A percentile compares a stretch with the other conserved stretches of the same genome.
Evolutionary conservation across 129 eudicot genomes (phyloP).

Genomic region (Artemisia argyi): DNA sequence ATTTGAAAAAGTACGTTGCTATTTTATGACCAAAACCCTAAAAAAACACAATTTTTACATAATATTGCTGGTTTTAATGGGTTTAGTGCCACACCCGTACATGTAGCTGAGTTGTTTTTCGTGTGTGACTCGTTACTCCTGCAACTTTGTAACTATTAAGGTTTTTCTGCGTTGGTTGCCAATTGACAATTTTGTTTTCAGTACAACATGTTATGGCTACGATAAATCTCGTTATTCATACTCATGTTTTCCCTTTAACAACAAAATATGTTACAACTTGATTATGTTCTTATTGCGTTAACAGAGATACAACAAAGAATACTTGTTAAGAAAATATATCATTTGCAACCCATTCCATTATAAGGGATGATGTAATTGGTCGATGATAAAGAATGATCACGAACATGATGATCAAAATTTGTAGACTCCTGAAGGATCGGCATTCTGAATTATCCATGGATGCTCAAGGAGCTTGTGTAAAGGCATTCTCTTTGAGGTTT

Average conservation of each 20-base stretch:
- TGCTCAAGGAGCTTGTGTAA: slow-evolving; percentile 77
- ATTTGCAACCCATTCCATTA: slow-evolving; percentile 17
- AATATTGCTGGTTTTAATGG: no score
- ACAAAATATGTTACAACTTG: slow-evolving; percentile 12
- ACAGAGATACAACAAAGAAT: slow-evolving; percentile 27
- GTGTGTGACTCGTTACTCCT: no score
- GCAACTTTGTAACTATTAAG: no score
- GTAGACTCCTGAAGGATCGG: slow-evolving; percentile 83
- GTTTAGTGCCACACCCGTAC: no score
- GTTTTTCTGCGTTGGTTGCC: no score
- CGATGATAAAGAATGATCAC: background rate
- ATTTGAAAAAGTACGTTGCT: no score
- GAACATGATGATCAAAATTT: slow-evolving; percentile 32
- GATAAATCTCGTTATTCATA: no score
- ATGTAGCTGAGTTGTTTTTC: no score
- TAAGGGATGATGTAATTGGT: slow-evolving; percentile 13
- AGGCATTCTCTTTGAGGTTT: slow-evolving; percentile 58
- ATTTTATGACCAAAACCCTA: no score
- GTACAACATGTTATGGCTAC: no score
- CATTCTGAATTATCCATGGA: slow-evolving; percentile 84
- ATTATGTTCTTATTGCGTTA: slow-evolving; percentile 9
- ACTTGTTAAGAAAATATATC: slow-evolving; percentile 26
- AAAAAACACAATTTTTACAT: no score
- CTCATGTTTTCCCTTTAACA: background rate
- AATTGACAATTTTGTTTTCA: no score